phyloP scores from a whole-genome alignment of 1,284 basidiomycete species.

The Cutaneotrichosporon cavernicola region DNA sequence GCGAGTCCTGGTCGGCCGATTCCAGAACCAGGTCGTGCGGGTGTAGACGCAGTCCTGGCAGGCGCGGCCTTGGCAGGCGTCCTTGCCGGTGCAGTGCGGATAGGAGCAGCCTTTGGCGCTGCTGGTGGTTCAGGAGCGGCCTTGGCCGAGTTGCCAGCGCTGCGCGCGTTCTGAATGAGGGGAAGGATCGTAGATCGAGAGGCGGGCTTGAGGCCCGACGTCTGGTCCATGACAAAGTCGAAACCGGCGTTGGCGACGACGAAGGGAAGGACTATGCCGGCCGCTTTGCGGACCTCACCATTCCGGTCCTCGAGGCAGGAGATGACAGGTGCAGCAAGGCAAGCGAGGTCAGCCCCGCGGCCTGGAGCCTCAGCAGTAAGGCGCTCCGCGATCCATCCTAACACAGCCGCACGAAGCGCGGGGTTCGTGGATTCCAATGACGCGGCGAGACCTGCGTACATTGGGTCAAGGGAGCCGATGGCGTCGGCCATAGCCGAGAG shows the following conservation, averaged over 20 bases:
- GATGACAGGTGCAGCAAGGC: constrained; percentile 71
- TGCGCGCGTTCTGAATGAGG: constrained; percentile 69
- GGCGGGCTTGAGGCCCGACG: constrained; percentile 84
- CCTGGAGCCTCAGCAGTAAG: constrained; percentile 52
- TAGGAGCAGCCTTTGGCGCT: constrained; percentile 11
- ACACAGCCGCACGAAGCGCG: constrained; percentile 75
- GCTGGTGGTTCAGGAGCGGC: constrained; percentile 16
- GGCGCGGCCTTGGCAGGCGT: constrained; percentile 26
- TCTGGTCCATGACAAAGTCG: constrained; percentile 82
- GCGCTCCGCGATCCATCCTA: constrained; percentile 71
- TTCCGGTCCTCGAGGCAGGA: constrained; percentile 86
- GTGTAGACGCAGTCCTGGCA: constrained; percentile 18
- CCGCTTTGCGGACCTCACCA: constrained; percentile 86
- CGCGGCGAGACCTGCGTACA: constrained; percentile 74
- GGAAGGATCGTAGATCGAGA: constrained; percentile 81
- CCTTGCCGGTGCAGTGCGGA: constrained; percentile 24
- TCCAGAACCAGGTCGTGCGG: constrained; percentile 5
- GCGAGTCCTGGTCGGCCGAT: constrained; percentile 20
- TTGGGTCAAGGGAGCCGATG: constrained; percentile 76
- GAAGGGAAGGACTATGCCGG: constrained; percentile 74
- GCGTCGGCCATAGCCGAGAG: constrained; percentile 81
- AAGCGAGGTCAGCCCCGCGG: constrained; percentile 67
- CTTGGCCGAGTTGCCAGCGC: constrained; percentile 22
- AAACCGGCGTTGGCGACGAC: constrained; percentile 77
- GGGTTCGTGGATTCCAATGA: constrained; percentile 87